phyloP scores from a whole-genome alignment of 257 asterid genomes.

The Phtheirospermum japonicum region DNA sequence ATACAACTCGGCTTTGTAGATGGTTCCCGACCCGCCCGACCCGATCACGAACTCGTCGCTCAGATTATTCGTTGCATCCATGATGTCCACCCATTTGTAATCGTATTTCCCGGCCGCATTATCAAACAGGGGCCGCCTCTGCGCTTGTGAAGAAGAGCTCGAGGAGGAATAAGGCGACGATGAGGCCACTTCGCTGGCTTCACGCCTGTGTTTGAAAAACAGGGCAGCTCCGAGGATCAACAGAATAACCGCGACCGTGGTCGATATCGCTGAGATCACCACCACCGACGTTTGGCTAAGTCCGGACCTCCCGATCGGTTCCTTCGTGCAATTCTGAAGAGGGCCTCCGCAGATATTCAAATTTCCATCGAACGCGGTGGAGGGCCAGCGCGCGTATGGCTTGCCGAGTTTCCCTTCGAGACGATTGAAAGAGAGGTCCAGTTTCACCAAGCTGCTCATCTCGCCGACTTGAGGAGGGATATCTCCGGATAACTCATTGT shows the following conservation, averaged over 20 bases:
- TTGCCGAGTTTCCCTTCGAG: conserved; percentile 67
- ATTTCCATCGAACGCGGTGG: conserved; percentile 62
- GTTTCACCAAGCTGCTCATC: conserved; percentile 78
- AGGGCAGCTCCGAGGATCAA: conserved; percentile 62
- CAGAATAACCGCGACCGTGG: conserved; percentile 43
- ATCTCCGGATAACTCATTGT: conserved; percentile 60
- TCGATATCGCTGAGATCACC: conserved; percentile 56
- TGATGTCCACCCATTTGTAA: conserved; percentile 73
- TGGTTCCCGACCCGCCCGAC: conserved; percentile 79
- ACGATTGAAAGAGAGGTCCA: conserved; percentile 75
- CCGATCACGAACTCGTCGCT: conserved; percentile 83
- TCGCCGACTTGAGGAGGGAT: conserved; percentile 65
- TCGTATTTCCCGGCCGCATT: conserved; percentile 48
- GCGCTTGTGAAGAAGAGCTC: conserved; percentile 68
- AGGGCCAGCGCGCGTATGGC: conserved; percentile 72
- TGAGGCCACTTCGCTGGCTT: conserved; percentile 41
- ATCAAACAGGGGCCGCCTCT: conserved; percentile 55
- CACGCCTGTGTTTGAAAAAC: conserved; percentile 59
- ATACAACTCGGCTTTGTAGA: conserved; percentile 69
- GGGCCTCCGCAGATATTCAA: conserved; percentile 74
- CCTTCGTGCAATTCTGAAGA: conserved; percentile 48
- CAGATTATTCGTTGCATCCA: conserved; percentile 87
- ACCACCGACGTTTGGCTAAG: conserved; percentile 51
- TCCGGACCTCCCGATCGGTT: conserved; percentile 29
- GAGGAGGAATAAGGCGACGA: conserved; percentile 66